These are phyloP conservation scores for Penicillium roqueforti DNA, from an alignment of 495 filamentous ascomycete species.

Conservation along the genomic window DNA sequence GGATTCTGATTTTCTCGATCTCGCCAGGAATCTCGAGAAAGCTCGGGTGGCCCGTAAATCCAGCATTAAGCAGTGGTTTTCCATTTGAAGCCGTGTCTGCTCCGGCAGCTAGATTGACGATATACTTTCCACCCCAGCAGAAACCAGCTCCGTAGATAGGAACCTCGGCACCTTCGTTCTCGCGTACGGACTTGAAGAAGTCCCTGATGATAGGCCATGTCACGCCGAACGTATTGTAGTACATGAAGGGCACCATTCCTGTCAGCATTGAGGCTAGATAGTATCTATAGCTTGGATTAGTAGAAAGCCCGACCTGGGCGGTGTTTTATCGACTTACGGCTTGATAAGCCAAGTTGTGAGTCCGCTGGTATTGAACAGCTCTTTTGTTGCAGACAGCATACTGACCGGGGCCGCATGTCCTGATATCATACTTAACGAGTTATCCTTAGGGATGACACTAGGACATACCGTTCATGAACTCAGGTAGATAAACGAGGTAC, in stretches of 20 bases:
- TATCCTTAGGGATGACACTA: neutral
- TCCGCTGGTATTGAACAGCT: neutral
- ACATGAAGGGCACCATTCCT: conserved; percentile 29
- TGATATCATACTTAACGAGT: neutral
- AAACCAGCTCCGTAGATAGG: conserved; percentile 51
- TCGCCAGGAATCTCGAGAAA: conserved; percentile 51
- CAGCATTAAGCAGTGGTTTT: conserved; percentile 45
- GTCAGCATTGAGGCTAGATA: neutral
- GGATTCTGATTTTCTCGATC: conserved; percentile 47
- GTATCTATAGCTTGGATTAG: neutral
- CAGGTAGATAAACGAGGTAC: conserved; percentile 52
- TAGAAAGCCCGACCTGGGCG: neutral
- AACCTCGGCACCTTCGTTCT: conserved; percentile 21
- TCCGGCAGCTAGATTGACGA: conserved; percentile 38
- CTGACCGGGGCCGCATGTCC: neutral
- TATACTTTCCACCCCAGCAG: conserved; percentile 58
- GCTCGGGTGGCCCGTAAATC: conserved; percentile 54
- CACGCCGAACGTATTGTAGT: conserved; percentile 29
- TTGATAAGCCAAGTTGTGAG: neutral
- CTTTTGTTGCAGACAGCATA: neutral
- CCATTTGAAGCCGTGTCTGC: conserved; percentile 14
- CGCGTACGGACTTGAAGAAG: conserved; percentile 47
- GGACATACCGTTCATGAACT: conserved; percentile 56
- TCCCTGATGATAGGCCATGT: conserved; percentile 39
- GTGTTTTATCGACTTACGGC: neutral